A percentile compares a stretch with the other conserved stretches of the same genome.
Conservation (phyloP, 768 basidiomycete genomes). For the Tulasnella sp. region DNA sequence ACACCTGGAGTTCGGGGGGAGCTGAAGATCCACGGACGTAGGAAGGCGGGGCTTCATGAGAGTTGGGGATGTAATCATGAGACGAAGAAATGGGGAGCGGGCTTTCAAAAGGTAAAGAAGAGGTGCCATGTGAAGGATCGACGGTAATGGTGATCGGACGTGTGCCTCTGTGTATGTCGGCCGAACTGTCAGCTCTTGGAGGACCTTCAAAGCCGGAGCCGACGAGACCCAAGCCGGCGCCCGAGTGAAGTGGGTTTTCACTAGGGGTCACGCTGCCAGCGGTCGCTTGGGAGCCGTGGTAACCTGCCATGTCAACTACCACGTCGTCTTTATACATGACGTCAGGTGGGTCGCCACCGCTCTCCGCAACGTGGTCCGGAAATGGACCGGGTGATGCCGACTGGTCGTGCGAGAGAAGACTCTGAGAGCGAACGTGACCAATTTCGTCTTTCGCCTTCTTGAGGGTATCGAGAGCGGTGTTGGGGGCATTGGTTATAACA, state of each 20-base stretch:
- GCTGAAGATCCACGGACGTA: slow-evolving; percentile 9
- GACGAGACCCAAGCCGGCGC: too few species aligned
- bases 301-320: slow-evolving; percentile 13
- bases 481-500: neutral
- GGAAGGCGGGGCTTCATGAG: neutral
- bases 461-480: neutral
- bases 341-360: neutral
- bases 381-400: neutral
- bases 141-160: neutral
- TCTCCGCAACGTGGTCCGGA: slow-evolving; percentile 1
- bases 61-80: too few species aligned
- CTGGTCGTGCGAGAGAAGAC: neutral
- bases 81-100: too few species aligned
- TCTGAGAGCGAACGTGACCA: neutral
- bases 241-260: too few species aligned
- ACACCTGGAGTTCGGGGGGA: slow-evolving; percentile 11
- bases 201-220: neutral
- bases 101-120: too few species aligned
- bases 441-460: neutral
- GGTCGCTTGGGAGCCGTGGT: neutral
- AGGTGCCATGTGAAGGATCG: neutral
- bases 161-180: too few species aligned
- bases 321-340: slow-evolving; percentile 10
- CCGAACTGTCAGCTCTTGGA: too few species aligned
- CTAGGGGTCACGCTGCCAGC: neutral